Base-by-base conservation (phyloP, 768 basidiomycete genomes). In the Mycena rebaudengoi region DNA sequence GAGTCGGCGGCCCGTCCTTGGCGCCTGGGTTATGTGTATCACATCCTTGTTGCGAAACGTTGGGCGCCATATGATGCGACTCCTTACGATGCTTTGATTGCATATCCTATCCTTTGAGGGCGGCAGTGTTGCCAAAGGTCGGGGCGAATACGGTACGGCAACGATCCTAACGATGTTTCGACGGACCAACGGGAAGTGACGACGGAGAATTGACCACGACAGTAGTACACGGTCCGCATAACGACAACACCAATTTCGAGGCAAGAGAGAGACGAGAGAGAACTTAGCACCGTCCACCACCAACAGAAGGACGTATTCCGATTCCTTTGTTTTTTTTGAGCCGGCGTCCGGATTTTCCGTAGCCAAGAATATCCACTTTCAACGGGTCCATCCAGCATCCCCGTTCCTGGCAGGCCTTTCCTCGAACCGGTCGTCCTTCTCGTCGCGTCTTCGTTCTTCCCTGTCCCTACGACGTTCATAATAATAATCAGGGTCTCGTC, bases 391-490 rank as follows among this genome's bases (percentile, higher is more conserved):
- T 79, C 86, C 84, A 76, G 84, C 88, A 81, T 93, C 91, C 75
- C 91, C 91, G 80, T 91, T 92, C 80, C 89, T 88, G 74, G 90
- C 73, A 62, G 86, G 79, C 79, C 92, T 86, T 67, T 93, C 92
- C 54, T 94, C 92, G 79, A 78, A 91, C 46, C 89, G 89, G 54
- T 91, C 91, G 72, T 93, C 91, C 81, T 89, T 94, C 73, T 92
- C 91, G 68, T 93, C 91, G 80, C 91, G 90, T 79, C 89, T 88
- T 79, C 86, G 85, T 77, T 90, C 89, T 74, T 92, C 91, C 77
- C 90, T 84, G 77, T 93, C 91, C 88, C 91, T 91, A 82, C 90
- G 90, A 75, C 92, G 91, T 78, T 92, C 91, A 89, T 89, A 88
- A 88, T 89, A 88, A 88, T 86, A 86, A 85, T 92, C 90, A 88